phyloP scores from a whole-genome alignment of 2,329 filamentous ascomycete genomes.

The Botrytis cinerea region DNA sequence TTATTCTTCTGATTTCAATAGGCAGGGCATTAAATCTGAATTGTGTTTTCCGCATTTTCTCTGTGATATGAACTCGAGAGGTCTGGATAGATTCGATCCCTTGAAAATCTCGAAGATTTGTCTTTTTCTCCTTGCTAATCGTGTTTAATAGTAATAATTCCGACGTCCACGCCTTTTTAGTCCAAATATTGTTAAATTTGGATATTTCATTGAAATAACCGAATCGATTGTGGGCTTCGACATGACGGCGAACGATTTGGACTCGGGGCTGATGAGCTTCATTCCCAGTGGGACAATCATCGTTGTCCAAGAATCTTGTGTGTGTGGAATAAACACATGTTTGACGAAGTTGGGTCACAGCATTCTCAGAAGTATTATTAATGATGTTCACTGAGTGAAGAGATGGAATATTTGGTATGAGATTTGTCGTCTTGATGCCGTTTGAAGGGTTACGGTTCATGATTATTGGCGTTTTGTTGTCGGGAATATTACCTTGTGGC shows the following conservation, averaged over 20 bases:
- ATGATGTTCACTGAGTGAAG: not conserved
- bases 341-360: not conserved
- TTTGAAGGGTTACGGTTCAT: not conserved
- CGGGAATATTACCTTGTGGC: not conserved
- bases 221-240: not conserved
- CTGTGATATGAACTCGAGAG: not conserved
- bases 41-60: no score
- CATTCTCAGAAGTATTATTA: accelerated
- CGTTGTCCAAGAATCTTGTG: not conserved
- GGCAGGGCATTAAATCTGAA: not conserved
- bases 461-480: accelerated
- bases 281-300: not conserved
- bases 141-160: not conserved
- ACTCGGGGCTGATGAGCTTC: not conserved
- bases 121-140: not conserved
- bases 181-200: constrained; percentile 1
- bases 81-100: not conserved
- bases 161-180: not conserved
- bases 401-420: not conserved
- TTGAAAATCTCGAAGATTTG: not conserved
- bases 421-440: no score
- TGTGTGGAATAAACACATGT: not conserved
- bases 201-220: not conserved
- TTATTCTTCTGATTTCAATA: not conserved
- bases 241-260: not conserved